Percentiles rank a stretch among this genome's conserved stretches.
Conservation (phyloP, 2,329 filamentous ascomycete species). For the Venturia aucupariae region DNA sequence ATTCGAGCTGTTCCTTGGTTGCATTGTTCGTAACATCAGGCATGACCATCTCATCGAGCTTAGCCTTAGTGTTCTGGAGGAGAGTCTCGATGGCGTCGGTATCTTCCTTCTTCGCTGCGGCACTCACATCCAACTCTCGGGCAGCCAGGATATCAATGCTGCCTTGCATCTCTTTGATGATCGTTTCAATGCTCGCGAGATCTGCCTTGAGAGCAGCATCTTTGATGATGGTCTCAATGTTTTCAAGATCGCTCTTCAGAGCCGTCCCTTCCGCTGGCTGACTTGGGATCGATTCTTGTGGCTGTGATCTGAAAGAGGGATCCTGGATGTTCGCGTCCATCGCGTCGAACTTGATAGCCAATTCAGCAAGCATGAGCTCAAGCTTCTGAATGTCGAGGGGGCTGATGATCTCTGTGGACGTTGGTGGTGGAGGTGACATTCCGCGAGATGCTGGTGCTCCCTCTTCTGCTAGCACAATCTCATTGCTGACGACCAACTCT, state of each 20-base stretch:
- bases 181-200: conserved; percentile 35
- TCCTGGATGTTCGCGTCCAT: conserved; percentile 49
- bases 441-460: conserved; percentile 31
- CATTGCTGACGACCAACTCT: conserved; percentile 47
- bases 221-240: conserved; percentile 31
- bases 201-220: conserved; percentile 45
- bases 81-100: conserved; percentile 86
- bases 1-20: conserved; percentile 50
- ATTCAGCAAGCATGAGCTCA: conserved; percentile 71
- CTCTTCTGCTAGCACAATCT: conserved; percentile 46
- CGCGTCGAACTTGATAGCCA: conserved; percentile 75
- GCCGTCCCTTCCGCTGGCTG: conserved; percentile 32
- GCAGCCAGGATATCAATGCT: conserved; percentile 45
- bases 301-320: conserved; percentile 33
- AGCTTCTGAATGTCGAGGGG: conserved; percentile 75
- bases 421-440: conserved; percentile 18
- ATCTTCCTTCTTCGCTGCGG: conserved; percentile 66
- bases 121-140: conserved; percentile 34
- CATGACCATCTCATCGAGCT: conserved; percentile 67
- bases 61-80: conserved; percentile 78
- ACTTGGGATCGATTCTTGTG: conserved; percentile 17
- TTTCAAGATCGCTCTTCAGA: conserved; percentile 45
- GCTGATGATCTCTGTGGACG: conserved; percentile 45
- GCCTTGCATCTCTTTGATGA: conserved; percentile 49
- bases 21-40: conserved; percentile 61